Percentiles rank a stretch among this genome's conserved stretches.
These are phyloP conservation scores for Cryptomeria japonica DNA, from an alignment of 75 land plant genomes.

Conservation along the genomic window DNA sequence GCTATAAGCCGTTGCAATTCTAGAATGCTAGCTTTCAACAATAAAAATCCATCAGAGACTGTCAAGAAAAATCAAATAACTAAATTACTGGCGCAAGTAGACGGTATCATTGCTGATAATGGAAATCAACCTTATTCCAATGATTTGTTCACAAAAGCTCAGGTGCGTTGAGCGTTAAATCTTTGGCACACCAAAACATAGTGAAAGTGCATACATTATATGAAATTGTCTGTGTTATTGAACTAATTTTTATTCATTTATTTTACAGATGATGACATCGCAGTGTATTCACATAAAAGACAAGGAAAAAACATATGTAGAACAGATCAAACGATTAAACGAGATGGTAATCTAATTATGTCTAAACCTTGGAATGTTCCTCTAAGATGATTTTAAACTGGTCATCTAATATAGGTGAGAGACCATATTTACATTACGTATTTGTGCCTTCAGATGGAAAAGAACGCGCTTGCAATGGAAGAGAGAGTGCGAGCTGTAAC, in stretches of 20 bases:
- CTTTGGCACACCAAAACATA: no score
- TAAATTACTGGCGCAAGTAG: constrained; percentile 46
- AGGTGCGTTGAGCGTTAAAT: constrained; percentile 21
- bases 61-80: constrained; percentile 40
- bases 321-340: background rate
- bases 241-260: background rate
- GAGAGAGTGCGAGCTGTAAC: no score
- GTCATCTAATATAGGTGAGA: no score
- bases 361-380: constrained; percentile 1
- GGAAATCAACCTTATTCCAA: constrained; percentile 62
- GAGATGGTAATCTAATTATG: background rate
- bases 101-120: constrained; percentile 43
- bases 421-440: no score
- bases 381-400: no score
- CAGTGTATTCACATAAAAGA: background rate
- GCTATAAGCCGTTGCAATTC: constrained; percentile 38
- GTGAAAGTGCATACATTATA: no score
- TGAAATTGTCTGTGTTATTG: background rate
- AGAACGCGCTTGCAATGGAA: no score
- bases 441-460: no score
- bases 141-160: constrained; percentile 56
- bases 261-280: background rate
- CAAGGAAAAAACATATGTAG: background rate
- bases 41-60: constrained; percentile 63
- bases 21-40: constrained; percentile 65